Base-by-base conservation (phyloP, 2,329 filamentous ascomycete genomes). In the Lecanoromycetidae sp. region DNA sequence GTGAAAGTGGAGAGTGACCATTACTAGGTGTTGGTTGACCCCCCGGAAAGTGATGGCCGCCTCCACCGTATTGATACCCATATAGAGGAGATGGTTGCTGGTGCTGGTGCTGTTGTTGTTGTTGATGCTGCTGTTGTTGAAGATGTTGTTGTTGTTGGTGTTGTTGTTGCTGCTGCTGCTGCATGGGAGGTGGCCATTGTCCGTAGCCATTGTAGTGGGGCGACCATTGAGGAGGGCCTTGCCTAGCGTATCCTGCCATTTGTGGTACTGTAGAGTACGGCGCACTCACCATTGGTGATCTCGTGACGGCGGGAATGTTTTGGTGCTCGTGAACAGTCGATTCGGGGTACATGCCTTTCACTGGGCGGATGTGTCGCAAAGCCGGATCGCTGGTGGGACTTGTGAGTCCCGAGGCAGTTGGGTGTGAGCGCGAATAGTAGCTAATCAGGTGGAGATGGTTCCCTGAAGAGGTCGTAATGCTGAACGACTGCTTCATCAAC, bases 401-500 rank as follows among this genome's bases (percentile, higher is more conserved):
- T 54, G 79, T 77, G 25, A 96, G 73, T 42, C 83, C 83, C 49
- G 79, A 75, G 23, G 80, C 75, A 27, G 78, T 77, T 3, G 84
- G 78, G 49, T 86, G 79, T 23, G 85, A 84, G 47, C 88, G 77
- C 3, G 87, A 84, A 66, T 88, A 96, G 69, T 98, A 98, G 58
- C 90, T 95, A 67, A 98, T 98, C 43, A 98, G 76, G 67, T 98
- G 91, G 2, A 98, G 79, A 62, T 96, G 91, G 58, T 95, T 87
- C 55, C 87, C 78, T 30, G 75, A 80, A 1, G 84, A 87, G 1
- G 91, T 96, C 19, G 88, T 95, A 67, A 98, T 96, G 68, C 90
- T 96, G 73, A 96, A 98, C 0, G 91, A 96, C 67, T 98, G 91
- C 75, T 98, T 98, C 87, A 96, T 95, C 3, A 98, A 75, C 0